These are phyloP conservation scores for Lasiodiplodia sp. DNA, from an alignment of 2,329 filamentous ascomycete genomes.

Conservation along the genomic window DNA sequence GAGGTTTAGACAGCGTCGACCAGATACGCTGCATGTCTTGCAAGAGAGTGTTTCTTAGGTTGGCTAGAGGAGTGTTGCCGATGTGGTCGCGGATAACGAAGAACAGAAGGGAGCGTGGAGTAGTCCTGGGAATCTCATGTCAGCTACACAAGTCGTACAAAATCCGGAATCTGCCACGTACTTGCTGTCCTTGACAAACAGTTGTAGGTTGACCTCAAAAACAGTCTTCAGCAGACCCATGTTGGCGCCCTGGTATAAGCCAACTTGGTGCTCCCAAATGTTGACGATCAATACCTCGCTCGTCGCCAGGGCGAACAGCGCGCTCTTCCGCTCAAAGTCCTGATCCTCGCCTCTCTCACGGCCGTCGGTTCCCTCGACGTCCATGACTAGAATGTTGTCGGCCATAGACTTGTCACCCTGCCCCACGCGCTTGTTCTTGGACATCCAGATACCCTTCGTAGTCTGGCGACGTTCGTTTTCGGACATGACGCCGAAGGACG, in stretches of 20 bases:
- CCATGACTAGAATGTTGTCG: constrained; percentile 98
- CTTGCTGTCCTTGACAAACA: constrained; percentile 96
- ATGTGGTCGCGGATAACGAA: constrained; percentile 99
- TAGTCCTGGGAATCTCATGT: constrained; percentile 64
- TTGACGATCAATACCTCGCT: constrained; percentile 98
- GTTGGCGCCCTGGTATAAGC: constrained; percentile 96
- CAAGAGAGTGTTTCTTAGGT: constrained; percentile 87
- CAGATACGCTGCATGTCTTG: constrained; percentile 93
- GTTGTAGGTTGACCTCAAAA: constrained; percentile 96
- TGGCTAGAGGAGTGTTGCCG: constrained; percentile 86
- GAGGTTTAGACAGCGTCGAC: constrained; percentile 89
- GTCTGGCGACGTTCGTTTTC: constrained; percentile 94
- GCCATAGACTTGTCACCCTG: constrained; percentile 71
- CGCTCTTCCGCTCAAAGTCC: constrained; percentile 98
- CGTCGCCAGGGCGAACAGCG: constrained; percentile 93
- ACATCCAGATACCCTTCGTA: constrained; percentile 99
- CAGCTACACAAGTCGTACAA: constrained; percentile 18
- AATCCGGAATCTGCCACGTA: constrained; percentile 54
- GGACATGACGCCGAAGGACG: constrained; percentile 96
- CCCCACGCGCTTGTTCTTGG: constrained; percentile 82
- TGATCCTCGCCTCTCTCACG: constrained; percentile 97
- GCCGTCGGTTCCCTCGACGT: constrained; percentile 97
- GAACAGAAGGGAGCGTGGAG: constrained; percentile 89
- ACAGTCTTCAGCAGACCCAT: constrained; percentile 99
- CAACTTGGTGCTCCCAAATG: constrained; percentile 99